Base-by-base conservation (phyloP, 2,329 filamentous ascomycete species). In the Pezicula neosporulosa region DNA sequence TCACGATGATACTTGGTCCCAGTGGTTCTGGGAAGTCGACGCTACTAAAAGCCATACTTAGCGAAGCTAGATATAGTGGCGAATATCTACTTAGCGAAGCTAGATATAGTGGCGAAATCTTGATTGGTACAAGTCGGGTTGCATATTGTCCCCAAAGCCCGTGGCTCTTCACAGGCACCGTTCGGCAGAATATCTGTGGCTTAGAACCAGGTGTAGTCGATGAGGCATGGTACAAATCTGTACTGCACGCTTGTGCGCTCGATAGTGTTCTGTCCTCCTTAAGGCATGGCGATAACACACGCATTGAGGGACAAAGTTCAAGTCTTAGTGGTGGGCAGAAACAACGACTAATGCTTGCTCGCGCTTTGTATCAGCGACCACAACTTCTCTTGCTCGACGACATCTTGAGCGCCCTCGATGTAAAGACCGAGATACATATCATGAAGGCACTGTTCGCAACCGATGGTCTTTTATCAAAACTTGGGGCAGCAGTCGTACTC, bases 341-440 rank as follows among this genome's bases (percentile, higher is more conserved):
- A 36, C 47, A 50, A 44, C 71, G 79, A 45, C 77, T 82, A 10
- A 77, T 78, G 27, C 69, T 82, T 18, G 78, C 78, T 47, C 68
- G 79, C 58, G 78, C 79, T 9, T 70, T 81, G 2, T 82, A 82
- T 59, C 81, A 77, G 57, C 67, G 65, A 36, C 72, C 78, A 4
- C 70, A 69, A 10, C 67, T 81, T n/a, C 60, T 82, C 6, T 64
- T 81, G 13, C 70, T 82, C 1, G 79, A 82, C 57, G 78, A 82
- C 53, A 77, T 77, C 2, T 56, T 82, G 13, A 79, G 77, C 6
- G 78, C 78, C 4, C 66, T 82, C 15, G 79, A 82, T 57, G 78
- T 83, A 56, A 78, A 83, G 53, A 85, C 82, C 1, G 21, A 30
- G 15, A 45, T 5, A 30, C 13, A n/a, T 13, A 33, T 28, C 24